Evolutionary conservation across 164 flowering plant species (phyloP), one percentile per base, ranked within the genome.

Genomic region (Kalanchoe fedtschenkoi): DNA sequence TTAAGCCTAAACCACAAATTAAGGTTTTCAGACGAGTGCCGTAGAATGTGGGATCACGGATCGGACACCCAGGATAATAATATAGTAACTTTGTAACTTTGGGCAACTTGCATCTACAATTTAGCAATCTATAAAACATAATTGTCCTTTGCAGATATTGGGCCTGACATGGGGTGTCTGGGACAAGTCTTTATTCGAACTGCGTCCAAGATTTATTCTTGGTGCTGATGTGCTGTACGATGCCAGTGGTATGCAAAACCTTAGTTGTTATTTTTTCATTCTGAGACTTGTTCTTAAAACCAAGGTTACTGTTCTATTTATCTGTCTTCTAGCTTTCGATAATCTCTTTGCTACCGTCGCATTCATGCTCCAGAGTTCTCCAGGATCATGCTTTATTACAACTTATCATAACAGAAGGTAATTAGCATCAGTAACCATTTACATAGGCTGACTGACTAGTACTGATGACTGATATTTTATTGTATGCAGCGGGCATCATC

Each of bases 141-240:
- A 34, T 33, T 60, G 21, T n/a, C 1, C 68, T 43, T 55, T 77
- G 62, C 67, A 92, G 98, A 75, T 88, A 33, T 21, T 79, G 62
- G 97, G 98, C 33, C 77, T 92, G 58, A 88, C 85, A 19, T 92
- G 96, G 97, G 98, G 98, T 55, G 78, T 88, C 21, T 92, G 97
- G 97, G 96, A 88, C 72, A 80, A 62, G 58, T 69, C 80, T 32
- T 64, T 83, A 21, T 86, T 89, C 70, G 66, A 53, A 64, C 74
- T 89, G 64, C 64, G 61, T 38, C 97, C 98, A 6, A 75, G 76
- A 13, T 71, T 92, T 65, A 76, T 92, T 41, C 87, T 92, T 63
- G 98, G 97, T 67, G 98, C 96, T 55, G 98, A 92, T 83, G 96
- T 92, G 8, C 69, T 92, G 64, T 92, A 92, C 57, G 96, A 89